Conservation (phyloP, 495 filamentous ascomycete genomes). For the Annulohypoxylon maeteangense region DNA sequence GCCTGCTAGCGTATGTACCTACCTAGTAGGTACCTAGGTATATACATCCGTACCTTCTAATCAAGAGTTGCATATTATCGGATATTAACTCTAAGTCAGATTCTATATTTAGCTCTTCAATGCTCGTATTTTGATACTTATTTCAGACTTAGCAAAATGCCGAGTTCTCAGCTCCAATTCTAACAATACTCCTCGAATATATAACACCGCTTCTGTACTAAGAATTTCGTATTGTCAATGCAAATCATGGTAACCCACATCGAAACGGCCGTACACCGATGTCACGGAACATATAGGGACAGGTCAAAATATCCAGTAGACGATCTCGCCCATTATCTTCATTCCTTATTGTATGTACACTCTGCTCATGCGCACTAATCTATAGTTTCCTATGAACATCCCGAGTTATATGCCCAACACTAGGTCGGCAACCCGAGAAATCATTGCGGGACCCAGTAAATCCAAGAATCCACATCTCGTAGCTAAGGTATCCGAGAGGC, state of each 20-base stretch:
- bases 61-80: background rate
- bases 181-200: background rate
- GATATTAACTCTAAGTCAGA: slow-evolving; percentile 1
- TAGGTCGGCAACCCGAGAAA: background rate
- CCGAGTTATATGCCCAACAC: background rate
- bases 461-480: background rate
- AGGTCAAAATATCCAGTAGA: background rate
- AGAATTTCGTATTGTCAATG: background rate
- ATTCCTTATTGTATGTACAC: slow-evolving; percentile 36
- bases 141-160: too few relatives aligned
- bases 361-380: slow-evolving; percentile 24
- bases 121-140: too few relatives aligned
- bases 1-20: background rate
- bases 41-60: too few relatives aligned
- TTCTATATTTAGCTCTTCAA: background rate
- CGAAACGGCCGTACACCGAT: background rate
- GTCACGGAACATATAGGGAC: background rate
- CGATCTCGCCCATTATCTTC: slow-evolving; percentile 29
- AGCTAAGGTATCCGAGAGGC: background rate
- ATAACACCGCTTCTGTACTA: background rate
- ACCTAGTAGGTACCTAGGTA: background rate
- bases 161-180: too few relatives aligned
- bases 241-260: background rate
- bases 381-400: slow-evolving; percentile 25
- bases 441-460: slow-evolving; percentile 5